phyloP scores from a whole-genome alignment of 1,139 yeast species.

The Dujonia santamariae region DNA sequence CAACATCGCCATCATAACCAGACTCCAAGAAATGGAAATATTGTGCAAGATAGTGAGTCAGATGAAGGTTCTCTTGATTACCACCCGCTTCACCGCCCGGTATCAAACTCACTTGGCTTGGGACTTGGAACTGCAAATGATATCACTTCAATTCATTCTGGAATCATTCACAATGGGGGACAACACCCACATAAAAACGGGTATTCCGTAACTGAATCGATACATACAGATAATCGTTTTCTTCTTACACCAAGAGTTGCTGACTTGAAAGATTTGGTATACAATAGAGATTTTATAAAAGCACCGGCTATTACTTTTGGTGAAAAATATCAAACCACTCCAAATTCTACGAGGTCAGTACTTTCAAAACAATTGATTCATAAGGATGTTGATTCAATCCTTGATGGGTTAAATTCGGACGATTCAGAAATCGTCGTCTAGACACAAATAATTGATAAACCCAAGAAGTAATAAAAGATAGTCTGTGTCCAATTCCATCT shows the following conservation, averaged over 20 bases:
- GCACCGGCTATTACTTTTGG: slow-evolving; percentile 3
- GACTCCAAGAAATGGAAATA: not conserved
- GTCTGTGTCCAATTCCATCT: too few relatives aligned
- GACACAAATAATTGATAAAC: not conserved
- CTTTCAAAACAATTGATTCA: slow-evolving; percentile 32
- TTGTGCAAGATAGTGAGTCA: slow-evolving; percentile 2
- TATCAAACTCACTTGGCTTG: slow-evolving; percentile 17
- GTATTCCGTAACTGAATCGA: slow-evolving; percentile 16
- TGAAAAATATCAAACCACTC: not conserved
- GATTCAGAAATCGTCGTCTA: slow-evolving; percentile 26
- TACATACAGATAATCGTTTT: slow-evolving; percentile 12
- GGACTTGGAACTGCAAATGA: slow-evolving; percentile 45
- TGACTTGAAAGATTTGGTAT: slow-evolving; percentile 43
- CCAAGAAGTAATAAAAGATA: too few relatives aligned
- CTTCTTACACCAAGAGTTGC: slow-evolving; percentile 36
- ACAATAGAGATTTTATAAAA: slow-evolving; percentile 5
- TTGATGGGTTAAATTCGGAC: slow-evolving; percentile 36
- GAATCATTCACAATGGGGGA: slow-evolving; percentile 19
- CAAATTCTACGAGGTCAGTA: slow-evolving; percentile 24
- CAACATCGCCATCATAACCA: not conserved
- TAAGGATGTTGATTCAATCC: slow-evolving; percentile 34
- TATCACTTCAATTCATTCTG: slow-evolving; percentile 42
- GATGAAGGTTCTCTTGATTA: slow-evolving; percentile 1
- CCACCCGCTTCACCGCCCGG: slow-evolving; percentile 4
- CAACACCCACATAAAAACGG: slow-evolving; percentile 10